Evolutionary conservation across 345 rosid genomes (phyloP).

Genomic region (Camelina neglecta): DNA sequence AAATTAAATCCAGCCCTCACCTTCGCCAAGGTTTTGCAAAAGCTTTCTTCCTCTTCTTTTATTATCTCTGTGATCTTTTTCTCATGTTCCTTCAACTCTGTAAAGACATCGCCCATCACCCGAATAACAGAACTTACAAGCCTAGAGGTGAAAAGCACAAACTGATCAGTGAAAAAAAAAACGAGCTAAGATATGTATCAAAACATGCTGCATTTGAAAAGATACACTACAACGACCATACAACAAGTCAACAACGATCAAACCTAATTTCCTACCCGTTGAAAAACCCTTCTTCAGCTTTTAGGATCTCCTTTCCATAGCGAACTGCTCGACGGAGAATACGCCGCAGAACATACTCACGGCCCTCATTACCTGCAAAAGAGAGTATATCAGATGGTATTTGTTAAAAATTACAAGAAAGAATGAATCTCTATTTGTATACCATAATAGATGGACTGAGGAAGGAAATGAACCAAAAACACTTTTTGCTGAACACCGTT

Average conservation of each 20-base stretch:
- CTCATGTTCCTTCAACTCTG: conserved; percentile 85
- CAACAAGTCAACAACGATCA: background rate
- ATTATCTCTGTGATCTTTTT: conserved; percentile 69
- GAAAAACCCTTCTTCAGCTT: conserved; percentile 92
- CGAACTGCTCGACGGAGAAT: conserved; percentile 98
- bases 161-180: conserved; percentile 18
- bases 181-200: background rate
- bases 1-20: conserved; percentile 40
- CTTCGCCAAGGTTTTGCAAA: conserved; percentile 90
- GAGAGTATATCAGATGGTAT: conserved; percentile 18
- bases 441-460: conserved; percentile 12
- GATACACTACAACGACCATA: background rate
- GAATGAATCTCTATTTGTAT: background rate
- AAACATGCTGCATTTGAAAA: conserved; percentile 10
- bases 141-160: conserved; percentile 47
- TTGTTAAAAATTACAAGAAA: conserved; percentile 7
- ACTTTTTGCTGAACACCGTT: too few species aligned
- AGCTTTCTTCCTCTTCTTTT: conserved; percentile 88
- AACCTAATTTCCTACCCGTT: conserved; percentile 62
- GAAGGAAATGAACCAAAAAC: background rate
- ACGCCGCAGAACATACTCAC: conserved; percentile 94
- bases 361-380: conserved; percentile 88
- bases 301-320: conserved; percentile 86
- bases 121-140: conserved; percentile 75
- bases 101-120: conserved; percentile 84